Evolutionary conservation across 2,329 filamentous ascomycete species (phyloP).

Genomic region (Diaporthe nobilis): DNA sequence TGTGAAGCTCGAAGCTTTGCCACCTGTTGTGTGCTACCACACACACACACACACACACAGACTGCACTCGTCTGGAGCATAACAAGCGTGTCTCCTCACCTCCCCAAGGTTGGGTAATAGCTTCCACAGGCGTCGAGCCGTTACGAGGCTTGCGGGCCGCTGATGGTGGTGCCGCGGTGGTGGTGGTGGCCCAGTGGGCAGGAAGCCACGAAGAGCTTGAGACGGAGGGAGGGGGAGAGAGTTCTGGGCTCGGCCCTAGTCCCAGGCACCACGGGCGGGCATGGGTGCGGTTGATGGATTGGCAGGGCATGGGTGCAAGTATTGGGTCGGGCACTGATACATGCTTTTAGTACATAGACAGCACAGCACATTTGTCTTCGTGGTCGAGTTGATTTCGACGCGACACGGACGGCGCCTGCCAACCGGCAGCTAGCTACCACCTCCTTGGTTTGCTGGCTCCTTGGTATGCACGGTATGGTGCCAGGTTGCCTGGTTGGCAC

Average conservation of each 20-base stretch:
- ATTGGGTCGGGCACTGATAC: conserved; percentile 39
- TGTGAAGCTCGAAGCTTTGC: conserved; percentile 35
- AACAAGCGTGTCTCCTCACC: conserved; percentile 31
- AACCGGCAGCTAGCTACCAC: conserved; percentile 31
- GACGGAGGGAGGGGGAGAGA: conserved; percentile 6
- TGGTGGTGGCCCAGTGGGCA: conserved; percentile 25
- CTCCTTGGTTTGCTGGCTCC: conserved; percentile 29
- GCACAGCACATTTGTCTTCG: background rate
- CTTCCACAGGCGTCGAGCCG: conserved; percentile 18
- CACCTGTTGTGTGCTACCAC: conserved; percentile 38
- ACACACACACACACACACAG: conserved; percentile 24
- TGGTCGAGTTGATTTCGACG: background rate
- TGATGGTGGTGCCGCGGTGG: conserved; percentile 1
- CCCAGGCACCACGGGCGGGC: conserved; percentile 38
- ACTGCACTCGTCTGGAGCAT: conserved; percentile 2
- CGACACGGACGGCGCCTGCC: conserved; percentile 2
- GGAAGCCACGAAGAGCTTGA: background rate
- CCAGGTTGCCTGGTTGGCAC: conserved; percentile 18
- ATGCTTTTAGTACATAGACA: conserved; percentile 11
- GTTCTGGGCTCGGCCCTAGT: conserved; percentile 39
- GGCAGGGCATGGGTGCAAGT: conserved; percentile 5
- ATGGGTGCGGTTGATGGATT: background rate
- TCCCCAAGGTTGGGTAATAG: conserved; percentile 31
- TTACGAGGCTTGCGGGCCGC: conserved; percentile 39
- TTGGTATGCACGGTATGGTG: conserved; percentile 13